phyloP scores from a whole-genome alignment of 805 yeast genomes.

The Komagataella populi region DNA sequence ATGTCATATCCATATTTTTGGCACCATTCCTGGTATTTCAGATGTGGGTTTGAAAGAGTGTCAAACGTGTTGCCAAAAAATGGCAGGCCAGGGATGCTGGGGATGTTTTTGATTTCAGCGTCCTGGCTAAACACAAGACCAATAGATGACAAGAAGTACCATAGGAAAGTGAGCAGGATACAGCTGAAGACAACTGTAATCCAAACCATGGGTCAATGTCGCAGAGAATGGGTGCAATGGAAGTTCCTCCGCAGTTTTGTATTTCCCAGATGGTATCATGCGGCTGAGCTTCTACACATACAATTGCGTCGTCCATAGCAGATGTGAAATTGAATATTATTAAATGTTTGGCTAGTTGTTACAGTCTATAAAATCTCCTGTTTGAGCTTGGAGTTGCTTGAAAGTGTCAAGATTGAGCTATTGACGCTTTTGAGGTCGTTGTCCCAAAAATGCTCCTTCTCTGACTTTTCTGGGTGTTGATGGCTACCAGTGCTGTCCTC shows the following conservation, averaged over 20 bases:
- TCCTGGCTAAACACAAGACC: conserved; percentile 9
- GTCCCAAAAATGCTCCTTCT: conserved; percentile 5
- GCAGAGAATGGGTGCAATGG: neutral
- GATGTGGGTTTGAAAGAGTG: conserved; percentile 33
- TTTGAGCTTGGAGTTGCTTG: conserved; percentile 4
- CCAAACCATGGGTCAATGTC: neutral
- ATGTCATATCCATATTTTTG: conserved; percentile 25
- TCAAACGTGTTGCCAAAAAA: conserved; percentile 36
- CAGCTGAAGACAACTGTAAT: neutral
- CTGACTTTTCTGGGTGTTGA: neutral
- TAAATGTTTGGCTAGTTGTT: neutral
- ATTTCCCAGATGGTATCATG: neutral
- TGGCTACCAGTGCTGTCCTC: neutral
- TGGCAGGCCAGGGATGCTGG: conserved; percentile 33
- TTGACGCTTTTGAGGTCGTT: conserved; percentile 4
- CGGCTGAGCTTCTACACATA: neutral
- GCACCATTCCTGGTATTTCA: conserved; percentile 30
- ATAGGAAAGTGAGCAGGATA: neutral
- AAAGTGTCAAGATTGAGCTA: conserved; percentile 4
- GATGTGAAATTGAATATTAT: neutral
- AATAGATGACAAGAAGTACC: neutral
- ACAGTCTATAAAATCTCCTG: neutral
- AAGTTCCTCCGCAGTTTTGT: neutral
- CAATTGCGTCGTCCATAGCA: neutral
- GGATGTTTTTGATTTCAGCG: conserved; percentile 21